phyloP scores from a whole-genome alignment of 495 filamentous ascomycete genomes.

The Aspergillus olivimuriae region DNA sequence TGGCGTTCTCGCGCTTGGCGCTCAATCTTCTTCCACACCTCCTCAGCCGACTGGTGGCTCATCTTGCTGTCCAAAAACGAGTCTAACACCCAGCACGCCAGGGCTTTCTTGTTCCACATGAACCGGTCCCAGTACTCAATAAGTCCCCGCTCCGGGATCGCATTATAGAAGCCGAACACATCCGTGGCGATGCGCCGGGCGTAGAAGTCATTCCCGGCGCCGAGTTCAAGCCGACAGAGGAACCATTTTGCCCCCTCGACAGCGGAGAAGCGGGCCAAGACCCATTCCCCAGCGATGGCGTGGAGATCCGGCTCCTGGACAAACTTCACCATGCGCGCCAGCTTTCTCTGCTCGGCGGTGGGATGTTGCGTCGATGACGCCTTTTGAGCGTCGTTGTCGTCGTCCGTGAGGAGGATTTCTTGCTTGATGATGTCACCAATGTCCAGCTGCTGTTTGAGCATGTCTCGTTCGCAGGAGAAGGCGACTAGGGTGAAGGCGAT shows the following conservation, averaged over 20 bases:
- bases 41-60: too few relatives aligned
- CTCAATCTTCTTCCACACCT: too few relatives aligned
- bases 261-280: conserved; percentile 39
- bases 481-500: conserved; percentile 10
- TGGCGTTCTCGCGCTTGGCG: too few relatives aligned
- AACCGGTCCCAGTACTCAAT: conserved; percentile 16
- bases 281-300: conserved; percentile 41
- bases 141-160: conserved; percentile 11
- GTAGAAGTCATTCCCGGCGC: conserved; percentile 8
- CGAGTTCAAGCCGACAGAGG: conserved; percentile 38
- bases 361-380: not conserved
- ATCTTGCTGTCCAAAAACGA: too few relatives aligned
- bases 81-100: too few relatives aligned
- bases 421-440: conserved; percentile 1
- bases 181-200: conserved; percentile 10
- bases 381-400: not conserved
- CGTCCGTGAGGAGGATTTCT: conserved; percentile 1
- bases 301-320: conserved; percentile 32
- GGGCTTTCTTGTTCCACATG: conserved; percentile 10
- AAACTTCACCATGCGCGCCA: conserved; percentile 35
- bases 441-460: conserved; percentile 9
- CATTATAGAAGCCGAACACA: conserved; percentile 13
- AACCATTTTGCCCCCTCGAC: conserved; percentile 39
- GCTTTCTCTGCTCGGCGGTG: conserved; percentile 19
- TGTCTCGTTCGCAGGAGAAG: conserved; percentile 10